phyloP scores from a whole-genome alignment of 2,329 filamentous ascomycete species.

The Neonectria magnoliae region DNA sequence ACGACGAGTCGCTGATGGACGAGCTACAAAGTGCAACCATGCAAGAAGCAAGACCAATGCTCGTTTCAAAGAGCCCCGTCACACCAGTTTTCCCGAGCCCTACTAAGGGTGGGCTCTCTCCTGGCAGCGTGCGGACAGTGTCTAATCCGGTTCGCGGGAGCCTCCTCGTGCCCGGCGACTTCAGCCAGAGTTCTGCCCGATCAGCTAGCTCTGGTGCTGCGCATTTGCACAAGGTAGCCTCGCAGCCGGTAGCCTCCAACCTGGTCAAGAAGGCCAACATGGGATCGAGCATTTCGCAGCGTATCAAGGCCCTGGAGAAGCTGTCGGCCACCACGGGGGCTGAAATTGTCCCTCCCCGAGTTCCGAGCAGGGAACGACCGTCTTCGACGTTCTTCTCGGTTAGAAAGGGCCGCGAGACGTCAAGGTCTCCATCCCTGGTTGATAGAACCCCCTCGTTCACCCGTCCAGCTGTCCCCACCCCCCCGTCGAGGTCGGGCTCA shows the following conservation, averaged over 20 bases:
- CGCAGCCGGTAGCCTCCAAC: conserved; percentile 60
- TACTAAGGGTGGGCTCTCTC: conserved; percentile 40
- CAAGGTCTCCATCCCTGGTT: conserved; percentile 56
- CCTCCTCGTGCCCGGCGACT: conserved; percentile 57
- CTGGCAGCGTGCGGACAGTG: conserved; percentile 56
- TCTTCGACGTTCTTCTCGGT: conserved; percentile 69
- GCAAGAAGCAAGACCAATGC: conserved; percentile 83
- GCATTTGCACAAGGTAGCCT: conserved; percentile 64
- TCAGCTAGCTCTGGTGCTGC: conserved; percentile 68
- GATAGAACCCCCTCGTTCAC: conserved; percentile 56
- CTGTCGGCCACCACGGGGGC: conserved; percentile 61
- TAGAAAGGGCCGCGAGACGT: conserved; percentile 58
- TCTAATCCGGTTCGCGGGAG: conserved; percentile 59
- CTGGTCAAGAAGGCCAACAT: conserved; percentile 77
- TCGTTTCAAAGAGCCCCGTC: conserved; percentile 84
- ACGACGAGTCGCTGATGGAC: conserved; percentile 87
- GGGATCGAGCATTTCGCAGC: conserved; percentile 89
- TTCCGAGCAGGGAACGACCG: conserved; percentile 51
- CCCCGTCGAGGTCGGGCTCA: conserved; percentile 51
- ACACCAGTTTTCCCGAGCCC: conserved; percentile 66
- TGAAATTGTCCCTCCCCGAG: conserved; percentile 12
- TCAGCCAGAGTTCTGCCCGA: conserved; percentile 57
- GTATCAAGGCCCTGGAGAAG: conserved; percentile 93
- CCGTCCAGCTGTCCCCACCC: conserved; percentile 41
- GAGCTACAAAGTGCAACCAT: conserved; percentile 85